These are phyloP conservation scores for Suillus subalutaceus DNA, from an alignment of 768 basidiomycete species.

Conservation along the genomic window DNA sequence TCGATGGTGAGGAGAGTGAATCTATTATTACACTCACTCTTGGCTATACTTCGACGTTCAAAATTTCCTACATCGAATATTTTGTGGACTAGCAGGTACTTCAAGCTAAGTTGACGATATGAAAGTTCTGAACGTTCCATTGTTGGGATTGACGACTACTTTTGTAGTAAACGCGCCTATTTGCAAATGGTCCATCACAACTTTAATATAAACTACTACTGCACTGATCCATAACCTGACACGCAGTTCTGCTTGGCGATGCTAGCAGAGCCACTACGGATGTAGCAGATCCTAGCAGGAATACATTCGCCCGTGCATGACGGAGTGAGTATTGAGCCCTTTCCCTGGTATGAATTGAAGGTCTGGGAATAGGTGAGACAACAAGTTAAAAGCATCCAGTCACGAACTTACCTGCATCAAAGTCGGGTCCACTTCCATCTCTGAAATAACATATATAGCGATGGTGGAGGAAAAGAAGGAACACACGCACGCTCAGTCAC, in stretches of 20 bases:
- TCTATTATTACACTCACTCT: too few relatives aligned
- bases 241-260: slow-evolving; percentile 63
- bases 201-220: slow-evolving; percentile 36
- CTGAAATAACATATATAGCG: slow-evolving; percentile 32
- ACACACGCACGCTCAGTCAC: slow-evolving; percentile 66
- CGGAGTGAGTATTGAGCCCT: slow-evolving; percentile 55
- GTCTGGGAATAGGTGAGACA: slow-evolving; percentile 39
- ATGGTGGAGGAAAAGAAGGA: not conserved
- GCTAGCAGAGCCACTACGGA: slow-evolving; percentile 70
- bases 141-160: not conserved
- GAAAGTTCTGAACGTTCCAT: not conserved
- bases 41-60: too few relatives aligned
- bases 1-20: too few relatives aligned
- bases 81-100: not conserved
- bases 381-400: not conserved
- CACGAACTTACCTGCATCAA: slow-evolving; percentile 54
- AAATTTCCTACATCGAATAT: too few relatives aligned
- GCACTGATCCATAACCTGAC: slow-evolving; percentile 69
- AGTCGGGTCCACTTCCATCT: slow-evolving; percentile 58
- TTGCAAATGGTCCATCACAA: not conserved
- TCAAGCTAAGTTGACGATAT: not conserved
- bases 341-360: slow-evolving; percentile 75
- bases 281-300: slow-evolving; percentile 75
- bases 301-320: slow-evolving; percentile 64
- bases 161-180: too few relatives aligned